A percentile compares a stretch with the other conserved stretches of the same genome.
phyloP scores from a whole-genome alignment of 306 rosid species.

The Prunus kanzakura region DNA sequence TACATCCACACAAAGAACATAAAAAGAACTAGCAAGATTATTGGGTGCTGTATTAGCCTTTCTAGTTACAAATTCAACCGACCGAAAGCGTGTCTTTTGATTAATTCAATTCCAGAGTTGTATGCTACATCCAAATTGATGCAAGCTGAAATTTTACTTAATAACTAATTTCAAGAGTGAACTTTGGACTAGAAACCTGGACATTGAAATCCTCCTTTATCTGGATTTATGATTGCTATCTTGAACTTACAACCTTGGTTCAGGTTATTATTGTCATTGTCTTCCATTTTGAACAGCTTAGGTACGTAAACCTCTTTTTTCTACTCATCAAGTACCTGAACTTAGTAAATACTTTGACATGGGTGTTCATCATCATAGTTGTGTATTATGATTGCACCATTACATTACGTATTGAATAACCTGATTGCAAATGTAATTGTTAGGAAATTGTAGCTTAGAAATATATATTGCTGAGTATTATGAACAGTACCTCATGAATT shows the following conservation, averaged over 20 bases:
- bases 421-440: not conserved
- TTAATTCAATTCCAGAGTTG: not conserved
- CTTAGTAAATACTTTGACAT: not conserved
- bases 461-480: not conserved
- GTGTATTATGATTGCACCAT: constrained; percentile 1
- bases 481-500: not conserved
- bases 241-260: not conserved
- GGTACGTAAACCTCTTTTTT: not conserved
- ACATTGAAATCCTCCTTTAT: not conserved
- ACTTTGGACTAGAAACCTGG: not conserved
- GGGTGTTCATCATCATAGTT: not conserved
- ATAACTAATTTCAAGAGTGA: not conserved
- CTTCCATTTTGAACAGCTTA: not conserved
- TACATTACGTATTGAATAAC: not conserved
- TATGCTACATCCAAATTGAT: not conserved
- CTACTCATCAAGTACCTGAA: not conserved
- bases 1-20: not conserved
- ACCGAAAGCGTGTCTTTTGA: not conserved
- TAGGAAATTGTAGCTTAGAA: not conserved
- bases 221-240: not conserved
- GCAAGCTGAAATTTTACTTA: not conserved
- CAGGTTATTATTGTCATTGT: not conserved
- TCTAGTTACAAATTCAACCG: not conserved
- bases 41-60: not conserved
- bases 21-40: not conserved